Evolutionary conservation across 129 eudicot genomes (phyloP).

Genomic region (Mikania micrantha): DNA sequence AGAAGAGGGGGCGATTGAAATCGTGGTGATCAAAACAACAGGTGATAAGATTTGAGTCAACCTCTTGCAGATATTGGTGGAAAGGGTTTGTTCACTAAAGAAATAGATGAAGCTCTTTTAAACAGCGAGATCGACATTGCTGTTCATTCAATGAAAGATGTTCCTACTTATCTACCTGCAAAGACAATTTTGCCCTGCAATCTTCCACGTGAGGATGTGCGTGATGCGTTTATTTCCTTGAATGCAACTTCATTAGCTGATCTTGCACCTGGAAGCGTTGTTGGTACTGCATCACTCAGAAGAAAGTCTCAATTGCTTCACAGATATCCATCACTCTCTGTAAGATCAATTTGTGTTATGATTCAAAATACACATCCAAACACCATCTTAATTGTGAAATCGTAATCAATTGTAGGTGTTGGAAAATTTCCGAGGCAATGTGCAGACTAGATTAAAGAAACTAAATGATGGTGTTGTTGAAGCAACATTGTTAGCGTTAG

Average conservation of each 20-base stretch:
- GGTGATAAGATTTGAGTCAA: constrained; percentile 86
- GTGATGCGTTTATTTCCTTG: constrained; percentile 86
- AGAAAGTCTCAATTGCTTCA: constrained; percentile 89
- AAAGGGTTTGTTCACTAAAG: constrained; percentile 92
- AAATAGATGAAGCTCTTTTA: constrained; percentile 87
- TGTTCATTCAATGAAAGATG: constrained; percentile 99
- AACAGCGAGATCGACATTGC: constrained; percentile 88
- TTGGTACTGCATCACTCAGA: constrained; percentile 92
- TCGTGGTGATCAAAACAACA: constrained; percentile 83
- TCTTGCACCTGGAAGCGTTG: constrained; percentile 73
- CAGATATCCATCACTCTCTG: constrained; percentile 76
- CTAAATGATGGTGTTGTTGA: constrained; percentile 74
- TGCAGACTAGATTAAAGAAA: constrained; percentile 86
- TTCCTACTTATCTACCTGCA: constrained; percentile 87
- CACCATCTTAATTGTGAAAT: background rate
- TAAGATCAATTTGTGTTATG: constrained; percentile 21
- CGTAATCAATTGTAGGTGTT: constrained; percentile 40
- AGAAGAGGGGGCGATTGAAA: constrained; percentile 87
- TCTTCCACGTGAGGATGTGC: constrained; percentile 91
- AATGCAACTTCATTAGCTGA: constrained; percentile 68
- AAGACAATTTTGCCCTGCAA: constrained; percentile 92
- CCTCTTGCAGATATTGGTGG: constrained; percentile 99
- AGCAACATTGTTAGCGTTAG: constrained; percentile 87
- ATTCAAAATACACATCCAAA: background rate
- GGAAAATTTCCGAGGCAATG: constrained; percentile 90